Conservation (phyloP, 2,329 filamentous ascomycete genomes). For the Teratosphaeriaceae sp. region DNA sequence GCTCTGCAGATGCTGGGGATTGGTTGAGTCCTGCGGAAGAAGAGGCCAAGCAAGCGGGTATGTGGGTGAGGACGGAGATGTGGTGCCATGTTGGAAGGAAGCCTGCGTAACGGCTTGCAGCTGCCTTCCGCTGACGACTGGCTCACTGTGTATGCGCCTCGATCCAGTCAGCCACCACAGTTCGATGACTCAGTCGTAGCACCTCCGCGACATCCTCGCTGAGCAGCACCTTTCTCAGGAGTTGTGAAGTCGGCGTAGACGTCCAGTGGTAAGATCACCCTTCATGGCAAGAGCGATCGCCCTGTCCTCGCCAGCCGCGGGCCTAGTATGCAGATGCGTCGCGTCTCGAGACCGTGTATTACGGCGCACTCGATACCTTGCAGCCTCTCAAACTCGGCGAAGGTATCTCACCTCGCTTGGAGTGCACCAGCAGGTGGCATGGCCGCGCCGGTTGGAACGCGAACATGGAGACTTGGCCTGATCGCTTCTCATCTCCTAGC, state of each 20-base stretch:
- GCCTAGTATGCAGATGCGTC: not conserved
- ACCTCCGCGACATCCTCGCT: not conserved
- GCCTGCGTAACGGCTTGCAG: not conserved
- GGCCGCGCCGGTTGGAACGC: too few relatives aligned
- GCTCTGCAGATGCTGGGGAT: not conserved
- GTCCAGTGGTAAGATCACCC: not conserved
- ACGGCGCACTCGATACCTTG: conserved; percentile 48
- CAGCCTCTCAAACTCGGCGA: conserved; percentile 59
- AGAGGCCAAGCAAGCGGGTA: conserved; percentile 1
- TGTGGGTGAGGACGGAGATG: conserved; percentile 1
- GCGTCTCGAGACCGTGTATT: not conserved
- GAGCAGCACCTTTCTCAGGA: not conserved
- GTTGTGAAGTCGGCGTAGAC: not conserved
- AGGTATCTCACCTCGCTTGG: conserved; percentile 42
- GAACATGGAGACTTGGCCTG: too few relatives aligned
- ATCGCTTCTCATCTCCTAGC: too few relatives aligned
- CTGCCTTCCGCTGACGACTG: too few relatives aligned
- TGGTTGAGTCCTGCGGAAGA: not conserved
- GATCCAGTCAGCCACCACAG: not conserved
- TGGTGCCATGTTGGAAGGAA: conserved; percentile 2
- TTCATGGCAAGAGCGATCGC: not conserved
- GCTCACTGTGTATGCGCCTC: not conserved
- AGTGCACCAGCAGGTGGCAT: too few relatives aligned
- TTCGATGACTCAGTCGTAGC: not conserved
- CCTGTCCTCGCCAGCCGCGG: not conserved